Evolutionary conservation across 768 basidiomycete species (phyloP).

Genomic region (Trametes punicea): DNA sequence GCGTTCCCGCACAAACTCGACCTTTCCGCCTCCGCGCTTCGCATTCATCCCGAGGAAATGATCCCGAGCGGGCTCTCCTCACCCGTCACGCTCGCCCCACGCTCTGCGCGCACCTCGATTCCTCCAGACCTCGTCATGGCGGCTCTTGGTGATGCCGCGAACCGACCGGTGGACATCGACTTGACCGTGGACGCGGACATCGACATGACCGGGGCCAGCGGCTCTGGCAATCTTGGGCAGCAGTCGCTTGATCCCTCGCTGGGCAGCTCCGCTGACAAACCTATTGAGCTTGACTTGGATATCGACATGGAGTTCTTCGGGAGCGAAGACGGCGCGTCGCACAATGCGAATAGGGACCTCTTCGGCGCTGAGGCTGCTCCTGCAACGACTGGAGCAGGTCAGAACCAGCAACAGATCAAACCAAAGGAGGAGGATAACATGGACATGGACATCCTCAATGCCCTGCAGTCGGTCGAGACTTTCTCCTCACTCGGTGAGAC

Average conservation of each 20-base stretch:
- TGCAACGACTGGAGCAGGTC: neutral
- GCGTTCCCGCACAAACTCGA: constrained; percentile 75
- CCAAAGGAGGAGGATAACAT: constrained; percentile 20
- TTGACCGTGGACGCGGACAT: constrained; percentile 42
- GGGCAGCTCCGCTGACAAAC: constrained; percentile 73
- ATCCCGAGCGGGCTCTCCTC: constrained; percentile 62
- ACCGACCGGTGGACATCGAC: constrained; percentile 52
- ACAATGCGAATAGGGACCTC: constrained; percentile 16
- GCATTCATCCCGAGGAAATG: constrained; percentile 62
- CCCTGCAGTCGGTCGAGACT: neutral
- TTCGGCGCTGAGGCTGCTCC: constrained; percentile 6
- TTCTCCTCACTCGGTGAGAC: constrained; percentile 10
- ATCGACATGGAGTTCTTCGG: constrained; percentile 54
- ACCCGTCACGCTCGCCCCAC: constrained; percentile 79
- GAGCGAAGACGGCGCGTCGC: neutral
- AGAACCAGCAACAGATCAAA: constrained; percentile 5
- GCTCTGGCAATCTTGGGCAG: constrained; percentile 6
- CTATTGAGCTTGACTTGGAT: constrained; percentile 78
- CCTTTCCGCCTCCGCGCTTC: constrained; percentile 65
- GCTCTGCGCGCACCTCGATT: constrained; percentile 57
- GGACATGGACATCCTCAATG: constrained; percentile 15
- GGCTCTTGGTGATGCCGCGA: constrained; percentile 31
- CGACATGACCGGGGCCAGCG: constrained; percentile 14
- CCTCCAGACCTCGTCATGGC: constrained; percentile 65
- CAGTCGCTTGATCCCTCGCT: constrained; percentile 35